phyloP scores from a whole-genome alignment of 1,284 basidiomycete genomes.

The Microbotryum violaceum region DNA sequence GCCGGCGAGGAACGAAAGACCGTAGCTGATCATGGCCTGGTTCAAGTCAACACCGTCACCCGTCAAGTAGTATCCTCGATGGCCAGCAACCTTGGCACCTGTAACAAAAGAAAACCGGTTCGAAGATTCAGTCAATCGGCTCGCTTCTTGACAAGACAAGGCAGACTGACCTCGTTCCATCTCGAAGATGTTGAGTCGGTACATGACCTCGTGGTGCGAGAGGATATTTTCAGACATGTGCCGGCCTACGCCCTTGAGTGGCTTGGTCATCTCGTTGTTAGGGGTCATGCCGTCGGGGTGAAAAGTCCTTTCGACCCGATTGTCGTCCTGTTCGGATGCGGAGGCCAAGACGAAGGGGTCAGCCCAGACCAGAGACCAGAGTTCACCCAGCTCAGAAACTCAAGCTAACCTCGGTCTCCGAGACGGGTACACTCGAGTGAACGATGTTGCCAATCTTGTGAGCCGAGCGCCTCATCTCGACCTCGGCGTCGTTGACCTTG shows the following conservation, averaged over 20 bases:
- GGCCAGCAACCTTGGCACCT: conserved; percentile 88
- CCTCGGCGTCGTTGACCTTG: conserved; percentile 67
- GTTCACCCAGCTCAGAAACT: no score
- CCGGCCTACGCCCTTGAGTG: conserved; percentile 44
- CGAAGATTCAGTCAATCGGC: neutral
- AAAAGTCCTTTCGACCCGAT: conserved; percentile 67
- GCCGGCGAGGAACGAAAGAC: conserved; percentile 81
- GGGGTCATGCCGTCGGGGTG: conserved; percentile 71
- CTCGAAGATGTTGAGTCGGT: conserved; percentile 89
- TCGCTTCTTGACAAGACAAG: neutral
- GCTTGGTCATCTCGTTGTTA: conserved; percentile 46
- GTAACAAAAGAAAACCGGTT: conserved; percentile 1
- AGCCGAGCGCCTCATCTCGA: conserved; percentile 69
- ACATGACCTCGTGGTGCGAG: conserved; percentile 92
- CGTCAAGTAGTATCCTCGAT: conserved; percentile 92
- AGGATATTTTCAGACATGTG: conserved; percentile 65
- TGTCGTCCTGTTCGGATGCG: conserved; percentile 65
- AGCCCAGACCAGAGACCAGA: neutral
- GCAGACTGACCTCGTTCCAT: conserved; percentile 69
- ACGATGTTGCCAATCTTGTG: conserved; percentile 86
- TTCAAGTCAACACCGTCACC: conserved; percentile 96
- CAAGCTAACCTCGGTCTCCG: conserved; percentile 68
- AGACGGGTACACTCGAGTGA: conserved; percentile 75
- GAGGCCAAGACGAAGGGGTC: neutral
- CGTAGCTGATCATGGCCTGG: conserved; percentile 91